Conservation (phyloP, 352 stramenopile species). For the Phytopythium litorale region DNA sequence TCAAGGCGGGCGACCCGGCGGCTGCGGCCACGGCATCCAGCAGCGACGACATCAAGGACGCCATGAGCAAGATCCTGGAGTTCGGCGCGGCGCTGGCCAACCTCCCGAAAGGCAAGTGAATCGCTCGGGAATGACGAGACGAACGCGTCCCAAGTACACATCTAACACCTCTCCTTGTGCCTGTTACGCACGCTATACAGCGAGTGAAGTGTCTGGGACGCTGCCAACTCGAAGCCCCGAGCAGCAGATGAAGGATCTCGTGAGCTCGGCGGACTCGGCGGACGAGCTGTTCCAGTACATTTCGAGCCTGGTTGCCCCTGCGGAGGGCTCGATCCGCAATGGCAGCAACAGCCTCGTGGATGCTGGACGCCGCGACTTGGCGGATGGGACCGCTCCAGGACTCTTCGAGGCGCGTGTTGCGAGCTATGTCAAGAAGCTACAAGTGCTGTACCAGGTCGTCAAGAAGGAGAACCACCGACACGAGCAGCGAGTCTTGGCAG, state of each 20-base stretch:
- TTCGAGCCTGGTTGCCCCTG: conserved; percentile 40
- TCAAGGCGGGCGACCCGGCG: conserved; percentile 45
- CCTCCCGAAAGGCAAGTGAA: conserved; percentile 49
- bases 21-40: conserved; percentile 18
- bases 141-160: not conserved
- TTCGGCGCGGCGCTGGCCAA: conserved; percentile 42
- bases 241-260: conserved; percentile 68
- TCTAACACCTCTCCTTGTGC: not conserved
- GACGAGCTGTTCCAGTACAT: conserved; percentile 84
- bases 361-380: not conserved
- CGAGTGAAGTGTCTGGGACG: conserved; percentile 29
- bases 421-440: conserved; percentile 68
- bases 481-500: conserved; percentile 59
- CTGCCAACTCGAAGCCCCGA: conserved; percentile 28
- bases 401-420: conserved; percentile 68
- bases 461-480: conserved; percentile 83
- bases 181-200: conserved; percentile 10
- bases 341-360: conserved; percentile 4
- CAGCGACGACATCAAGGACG: conserved; percentile 58
- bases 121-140: no score
- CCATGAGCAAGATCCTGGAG: conserved; percentile 67
- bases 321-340: not conserved
- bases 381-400: conserved; percentile 20
- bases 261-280: conserved; percentile 71
- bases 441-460: conserved; percentile 64